phyloP scores from a whole-genome alignment of 768 basidiomycete species.

The Lentinula guzmanii region DNA sequence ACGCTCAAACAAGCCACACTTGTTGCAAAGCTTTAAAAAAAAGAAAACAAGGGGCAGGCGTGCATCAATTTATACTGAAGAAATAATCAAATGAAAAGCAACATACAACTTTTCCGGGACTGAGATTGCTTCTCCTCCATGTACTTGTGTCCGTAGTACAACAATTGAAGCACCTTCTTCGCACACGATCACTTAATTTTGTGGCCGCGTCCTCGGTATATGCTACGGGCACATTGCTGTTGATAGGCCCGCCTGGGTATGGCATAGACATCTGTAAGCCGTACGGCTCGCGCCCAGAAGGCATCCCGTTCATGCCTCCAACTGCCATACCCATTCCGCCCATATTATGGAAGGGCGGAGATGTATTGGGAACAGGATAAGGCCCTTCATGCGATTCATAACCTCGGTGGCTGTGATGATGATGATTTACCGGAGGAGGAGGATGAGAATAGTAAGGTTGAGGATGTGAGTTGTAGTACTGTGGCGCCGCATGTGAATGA shows the following conservation, averaged over 20 bases:
- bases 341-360: background rate
- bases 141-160: conserved; percentile 82
- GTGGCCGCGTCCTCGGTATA: conserved; percentile 78
- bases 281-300: conserved; percentile 1
- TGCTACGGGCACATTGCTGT: conserved; percentile 12
- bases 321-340: background rate
- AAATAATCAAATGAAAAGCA: conserved; percentile 13
- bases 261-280: conserved; percentile 1
- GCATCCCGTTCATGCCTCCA: background rate
- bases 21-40: conserved; percentile 46
- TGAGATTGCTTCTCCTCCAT: conserved; percentile 72
- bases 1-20: conserved; percentile 77
- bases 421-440: background rate
- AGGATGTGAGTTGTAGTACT: conserved; percentile 2
- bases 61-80: background rate
- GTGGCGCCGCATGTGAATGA: background rate
- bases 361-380: background rate
- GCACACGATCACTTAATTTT: conserved; percentile 71
- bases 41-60: background rate
- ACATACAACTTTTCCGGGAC: conserved; percentile 73
- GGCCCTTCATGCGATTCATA: background rate
- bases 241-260: background rate
- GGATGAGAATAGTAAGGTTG: conserved; percentile 3
- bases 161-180: conserved; percentile 79
- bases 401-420: conserved; percentile 1